Evolutionary conservation across 2,329 filamentous ascomycete genomes (phyloP).

Genomic region (Sporothrix schenckii): DNA sequence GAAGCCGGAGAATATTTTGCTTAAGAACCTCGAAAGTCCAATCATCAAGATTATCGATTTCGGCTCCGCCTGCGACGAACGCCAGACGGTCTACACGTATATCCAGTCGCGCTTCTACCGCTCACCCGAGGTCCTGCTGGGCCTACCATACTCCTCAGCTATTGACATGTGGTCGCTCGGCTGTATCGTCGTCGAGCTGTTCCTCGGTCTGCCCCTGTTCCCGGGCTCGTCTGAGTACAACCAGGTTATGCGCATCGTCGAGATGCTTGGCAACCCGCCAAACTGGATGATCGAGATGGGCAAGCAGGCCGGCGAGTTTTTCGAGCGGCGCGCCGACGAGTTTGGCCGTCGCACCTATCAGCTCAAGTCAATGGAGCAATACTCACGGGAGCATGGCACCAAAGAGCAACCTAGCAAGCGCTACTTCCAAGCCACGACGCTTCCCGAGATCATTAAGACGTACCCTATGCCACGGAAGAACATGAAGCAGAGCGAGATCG

Average conservation of each 20-base stretch:
- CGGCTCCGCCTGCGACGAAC: conserved; percentile 95
- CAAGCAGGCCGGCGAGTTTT: conserved; percentile 96
- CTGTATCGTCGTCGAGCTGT: conserved; percentile 97
- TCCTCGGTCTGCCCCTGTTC: conserved; percentile 90
- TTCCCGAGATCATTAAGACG: conserved; percentile 95
- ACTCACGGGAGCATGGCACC: conserved; percentile 89
- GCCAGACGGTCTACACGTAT: conserved; percentile 98
- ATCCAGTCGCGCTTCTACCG: conserved; percentile 98
- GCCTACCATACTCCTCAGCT: conserved; percentile 93
- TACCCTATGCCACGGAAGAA: conserved; percentile 99
- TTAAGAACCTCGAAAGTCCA: conserved; percentile 97
- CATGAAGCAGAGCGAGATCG: conserved; percentile 97
- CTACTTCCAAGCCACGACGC: conserved; percentile 91
- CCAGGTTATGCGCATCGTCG: conserved; percentile 92
- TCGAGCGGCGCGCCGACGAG: conserved; percentile 89
- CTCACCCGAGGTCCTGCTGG: conserved; percentile 93
- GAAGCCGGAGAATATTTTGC: conserved; percentile 95
- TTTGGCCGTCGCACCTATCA: conserved; percentile 89
- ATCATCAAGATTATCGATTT: conserved; percentile 99
- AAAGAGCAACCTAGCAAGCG: conserved; percentile 99
- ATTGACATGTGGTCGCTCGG: conserved; percentile 99
- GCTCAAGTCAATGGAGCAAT: conserved; percentile 97
- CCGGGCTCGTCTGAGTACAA: conserved; percentile 99
- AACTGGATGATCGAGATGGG: conserved; percentile 99
- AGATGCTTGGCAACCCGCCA: conserved; percentile 95